Evolutionary conservation across 225 moss, liverwort and hornwort species (phyloP).

Genomic region (Anthoceros angustus): DNA sequence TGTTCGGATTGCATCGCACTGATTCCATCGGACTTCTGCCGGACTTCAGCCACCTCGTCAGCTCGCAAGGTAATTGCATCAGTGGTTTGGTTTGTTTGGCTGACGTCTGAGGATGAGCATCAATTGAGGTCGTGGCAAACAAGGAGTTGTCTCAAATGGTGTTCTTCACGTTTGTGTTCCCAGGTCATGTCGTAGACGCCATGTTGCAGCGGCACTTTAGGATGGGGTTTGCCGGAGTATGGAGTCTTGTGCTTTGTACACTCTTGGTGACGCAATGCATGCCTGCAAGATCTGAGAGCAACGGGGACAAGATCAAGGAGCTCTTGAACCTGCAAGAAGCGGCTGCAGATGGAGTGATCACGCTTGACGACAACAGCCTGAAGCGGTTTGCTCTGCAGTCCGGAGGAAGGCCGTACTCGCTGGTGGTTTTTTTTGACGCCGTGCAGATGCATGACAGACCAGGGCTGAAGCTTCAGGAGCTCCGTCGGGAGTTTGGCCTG

Average conservation of each 20-base stretch:
- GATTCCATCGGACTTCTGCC: no score
- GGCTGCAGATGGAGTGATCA: constrained; percentile 68
- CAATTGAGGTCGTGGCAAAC: no score
- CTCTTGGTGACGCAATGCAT: neutral
- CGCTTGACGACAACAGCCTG: constrained; percentile 57
- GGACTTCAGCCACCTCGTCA: no score
- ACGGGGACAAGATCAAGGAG: constrained; percentile 60
- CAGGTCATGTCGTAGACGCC: no score
- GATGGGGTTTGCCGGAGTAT: neutral
- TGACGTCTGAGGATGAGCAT: no score
- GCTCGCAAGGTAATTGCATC: no score
- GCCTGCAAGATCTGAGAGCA: constrained; percentile 9
- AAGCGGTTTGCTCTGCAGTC: constrained; percentile 43
- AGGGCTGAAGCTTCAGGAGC: constrained; percentile 68
- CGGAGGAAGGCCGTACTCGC: constrained; percentile 56
- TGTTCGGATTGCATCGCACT: no score
- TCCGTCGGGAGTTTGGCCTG: constrained; percentile 57
- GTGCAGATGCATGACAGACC: constrained; percentile 54
- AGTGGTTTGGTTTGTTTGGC: no score
- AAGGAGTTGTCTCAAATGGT: no score
- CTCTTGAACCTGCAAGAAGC: constrained; percentile 44
- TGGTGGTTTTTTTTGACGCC: constrained; percentile 86
- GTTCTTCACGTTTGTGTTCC: no score
- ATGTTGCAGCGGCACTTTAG: neutral
- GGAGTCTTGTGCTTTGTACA: neutral